Percentiles rank a stretch among this genome's conserved stretches.
These are phyloP conservation scores for Populus nigra DNA, from an alignment of 345 rosid species.

Conservation along the genomic window DNA sequence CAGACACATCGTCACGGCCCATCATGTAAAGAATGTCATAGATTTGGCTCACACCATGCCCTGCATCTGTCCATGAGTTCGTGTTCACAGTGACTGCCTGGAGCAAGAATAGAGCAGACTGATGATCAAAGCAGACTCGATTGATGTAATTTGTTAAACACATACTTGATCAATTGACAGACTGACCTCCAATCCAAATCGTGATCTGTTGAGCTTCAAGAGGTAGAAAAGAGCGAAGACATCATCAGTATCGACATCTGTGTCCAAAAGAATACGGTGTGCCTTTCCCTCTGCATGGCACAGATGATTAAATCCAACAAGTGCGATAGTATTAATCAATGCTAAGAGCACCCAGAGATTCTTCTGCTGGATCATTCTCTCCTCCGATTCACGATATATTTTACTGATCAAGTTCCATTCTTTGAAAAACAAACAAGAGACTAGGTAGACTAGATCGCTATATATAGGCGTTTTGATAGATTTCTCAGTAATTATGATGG, in stretches of 20 bases:
- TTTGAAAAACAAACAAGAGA: too few relatives aligned
- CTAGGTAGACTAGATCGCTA: too few relatives aligned
- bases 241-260: constrained; percentile 88
- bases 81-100: constrained; percentile 73
- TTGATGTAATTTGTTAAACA: too few relatives aligned
- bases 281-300: constrained; percentile 33
- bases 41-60: constrained; percentile 76
- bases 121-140: too few relatives aligned
- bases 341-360: constrained; percentile 13
- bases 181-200: constrained; percentile 68
- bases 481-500: too few relatives aligned
- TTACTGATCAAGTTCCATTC: too few relatives aligned
- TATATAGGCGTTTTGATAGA: too few relatives aligned
- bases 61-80: constrained; percentile 85
- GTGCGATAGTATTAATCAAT: constrained; percentile 12
- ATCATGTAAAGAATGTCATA: constrained; percentile 97
- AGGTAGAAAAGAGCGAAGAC: constrained; percentile 77
- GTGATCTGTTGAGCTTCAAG: constrained; percentile 74
- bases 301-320: constrained; percentile 12
- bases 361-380: constrained; percentile 28
- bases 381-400: background rate
- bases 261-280: constrained; percentile 66
- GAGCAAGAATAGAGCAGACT: background rate
- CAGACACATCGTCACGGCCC: constrained; percentile 71
- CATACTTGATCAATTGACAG: too few relatives aligned